These are phyloP conservation scores for Flaveria floridana DNA, from an alignment of 140 eudicot genomes.

Conservation along the genomic window DNA sequence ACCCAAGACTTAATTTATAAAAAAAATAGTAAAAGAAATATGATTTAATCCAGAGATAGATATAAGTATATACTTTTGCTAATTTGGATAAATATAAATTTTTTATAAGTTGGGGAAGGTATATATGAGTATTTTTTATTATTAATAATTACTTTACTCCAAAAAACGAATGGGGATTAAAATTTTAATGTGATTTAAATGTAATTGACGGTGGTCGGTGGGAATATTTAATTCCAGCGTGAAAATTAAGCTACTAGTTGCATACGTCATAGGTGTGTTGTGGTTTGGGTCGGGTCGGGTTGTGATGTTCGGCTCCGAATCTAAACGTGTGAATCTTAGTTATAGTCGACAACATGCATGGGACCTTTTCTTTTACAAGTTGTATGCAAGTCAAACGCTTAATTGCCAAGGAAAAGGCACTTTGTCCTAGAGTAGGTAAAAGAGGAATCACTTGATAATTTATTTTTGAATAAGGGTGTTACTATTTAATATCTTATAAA, in stretches of 20 bases:
- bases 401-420: not conserved
- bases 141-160: not conserved
- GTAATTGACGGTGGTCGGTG: not conserved
- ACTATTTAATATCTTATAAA: not conserved
- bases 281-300: constrained; percentile 8
- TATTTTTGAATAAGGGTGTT: not conserved
- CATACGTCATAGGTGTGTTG: constrained; percentile 22
- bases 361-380: constrained; percentile 2
- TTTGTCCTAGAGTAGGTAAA: not conserved
- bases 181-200: not conserved
- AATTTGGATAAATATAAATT: too few species aligned
- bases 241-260: constrained; percentile 27
- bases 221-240: constrained; percentile 28
- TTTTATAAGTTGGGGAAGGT: too few species aligned
- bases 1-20: too few species aligned
- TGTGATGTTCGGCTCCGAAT: constrained; percentile 7
- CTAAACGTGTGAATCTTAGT: constrained; percentile 5
- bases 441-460: not conserved
- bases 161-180: not conserved
- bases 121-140: too few species aligned
- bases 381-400: constrained; percentile 9
- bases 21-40: too few species aligned
- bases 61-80: too few species aligned
- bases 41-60: too few species aligned
- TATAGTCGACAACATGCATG: constrained; percentile 15